phyloP scores from a whole-genome alignment of 306 rosid species.

The Cicer pinnatifidum region DNA sequence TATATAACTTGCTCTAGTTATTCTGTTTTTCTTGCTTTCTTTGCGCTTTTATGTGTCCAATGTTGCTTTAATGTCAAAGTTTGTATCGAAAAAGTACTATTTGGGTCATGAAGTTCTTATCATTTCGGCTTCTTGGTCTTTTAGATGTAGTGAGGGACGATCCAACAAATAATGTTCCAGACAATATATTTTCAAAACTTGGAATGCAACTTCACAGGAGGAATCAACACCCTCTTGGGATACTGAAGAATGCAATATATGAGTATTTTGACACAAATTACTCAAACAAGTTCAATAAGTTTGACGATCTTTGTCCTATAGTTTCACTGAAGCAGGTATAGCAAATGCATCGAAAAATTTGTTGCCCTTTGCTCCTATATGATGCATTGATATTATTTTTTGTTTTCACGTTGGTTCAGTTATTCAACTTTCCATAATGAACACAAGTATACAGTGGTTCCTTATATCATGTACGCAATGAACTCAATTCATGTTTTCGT shows the following conservation, averaged over 20 bases:
- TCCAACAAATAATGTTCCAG: conserved; percentile 92
- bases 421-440: not conserved
- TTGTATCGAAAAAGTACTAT: conserved; percentile 7
- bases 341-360: not conserved
- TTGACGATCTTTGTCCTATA: conserved; percentile 82
- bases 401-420: not conserved
- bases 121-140: conserved; percentile 37
- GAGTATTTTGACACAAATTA: conserved; percentile 79
- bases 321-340: conserved; percentile 83
- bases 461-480: not conserved
- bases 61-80: not conserved
- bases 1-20: conserved; percentile 22
- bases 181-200: conserved; percentile 78
- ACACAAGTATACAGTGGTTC: not conserved
- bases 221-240: conserved; percentile 90
- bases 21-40: conserved; percentile 12
- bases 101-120: conserved; percentile 22
- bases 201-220: conserved; percentile 94
- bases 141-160: conserved; percentile 92
- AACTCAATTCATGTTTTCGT: conserved; percentile 15
- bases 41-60: not conserved
- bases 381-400: conserved; percentile 29
- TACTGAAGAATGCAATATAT: conserved; percentile 80
- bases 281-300: conserved; percentile 77
- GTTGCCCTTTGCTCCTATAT: conserved; percentile 11